A percentile compares a stretch with the other conserved stretches of the same genome.
phyloP scores from a whole-genome alignment of 441 rosid genomes.

The Eruca vesicaria region DNA sequence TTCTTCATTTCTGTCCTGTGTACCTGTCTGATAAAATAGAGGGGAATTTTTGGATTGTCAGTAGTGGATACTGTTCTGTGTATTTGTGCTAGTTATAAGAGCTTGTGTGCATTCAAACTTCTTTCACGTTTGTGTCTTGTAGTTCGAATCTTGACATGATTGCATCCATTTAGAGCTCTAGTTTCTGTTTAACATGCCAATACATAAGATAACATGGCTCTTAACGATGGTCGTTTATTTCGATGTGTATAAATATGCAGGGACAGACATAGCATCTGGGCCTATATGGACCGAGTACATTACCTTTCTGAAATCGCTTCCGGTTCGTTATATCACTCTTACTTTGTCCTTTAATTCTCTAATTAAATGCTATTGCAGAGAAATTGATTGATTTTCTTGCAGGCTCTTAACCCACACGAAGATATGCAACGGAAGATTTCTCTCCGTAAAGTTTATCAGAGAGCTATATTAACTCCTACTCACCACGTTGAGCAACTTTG shows the following conservation, averaged over 20 bases:
- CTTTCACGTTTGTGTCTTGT: not conserved
- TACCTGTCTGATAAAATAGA: conserved; percentile 5
- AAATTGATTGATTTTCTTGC: conserved; percentile 35
- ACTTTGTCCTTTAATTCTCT: conserved; percentile 25
- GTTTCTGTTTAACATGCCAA: conserved; percentile 5
- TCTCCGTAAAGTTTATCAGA: conserved; percentile 82
- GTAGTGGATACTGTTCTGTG: not conserved
- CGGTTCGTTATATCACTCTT: conserved; percentile 49
- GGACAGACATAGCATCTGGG: conserved; percentile 90
- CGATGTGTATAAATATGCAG: conserved; percentile 47
- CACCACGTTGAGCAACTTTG: conserved; percentile 95
- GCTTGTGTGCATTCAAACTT: not conserved
- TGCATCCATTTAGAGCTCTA: conserved; percentile 15
- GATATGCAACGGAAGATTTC: conserved; percentile 85
- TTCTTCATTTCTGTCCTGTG: not conserved
- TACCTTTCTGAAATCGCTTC: conserved; percentile 73
- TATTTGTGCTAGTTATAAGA: not conserved
- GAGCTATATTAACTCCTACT: conserved; percentile 83
- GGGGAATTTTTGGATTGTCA: not conserved
- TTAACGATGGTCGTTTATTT: conserved; percentile 32
- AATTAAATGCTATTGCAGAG: conserved; percentile 4
- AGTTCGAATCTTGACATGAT: conserved; percentile 1
- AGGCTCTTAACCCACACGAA: conserved; percentile 73
- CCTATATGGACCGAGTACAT: conserved; percentile 95
- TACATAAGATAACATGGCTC: not conserved